Base-by-base conservation (phyloP, 1,284 basidiomycete genomes). In the Fistulina hepatica region DNA sequence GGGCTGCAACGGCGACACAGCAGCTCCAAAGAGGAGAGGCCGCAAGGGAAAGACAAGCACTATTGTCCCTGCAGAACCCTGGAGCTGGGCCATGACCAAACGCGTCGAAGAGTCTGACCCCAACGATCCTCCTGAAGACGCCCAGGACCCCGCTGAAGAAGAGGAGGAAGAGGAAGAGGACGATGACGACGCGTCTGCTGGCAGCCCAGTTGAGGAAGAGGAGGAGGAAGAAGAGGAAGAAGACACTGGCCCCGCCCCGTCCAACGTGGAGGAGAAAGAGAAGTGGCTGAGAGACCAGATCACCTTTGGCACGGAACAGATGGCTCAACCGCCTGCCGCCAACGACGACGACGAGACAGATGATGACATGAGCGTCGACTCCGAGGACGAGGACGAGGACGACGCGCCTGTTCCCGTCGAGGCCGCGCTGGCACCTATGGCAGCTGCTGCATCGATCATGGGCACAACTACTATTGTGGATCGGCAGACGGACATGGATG, bases 21-120 rank as follows among this genome's bases (percentile, higher is more conserved):
- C 44, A 32, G 41, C 37, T 5, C 39, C 41, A 6, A 32, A 44
- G 2, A 43, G 41, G 31, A 37, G 30, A n/a, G 17, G 38, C 12
- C 45, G 39, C 39, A 43, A 31, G 30, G 43, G 33, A 42, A 44
- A 39, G 2, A 46, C 36, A 7, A 38, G 44, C 34, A 75, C 75
- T 36, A 65, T 81, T 42, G 73, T 81, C 1, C 78, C 81, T 26
- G 73, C 73, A 21, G 72, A 72, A 39, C 83, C 81, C 78, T 84
- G 79, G 81, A 79, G 69, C 22, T 84, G 81, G 81, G 80, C 27
- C 10, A 31, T 16, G 21, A 24, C 36, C 23, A 30, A 35, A 21
- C 26, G 27, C 12, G 36, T 37, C 28, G 41, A 30, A 5, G 44
- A 44, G 17, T 53, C 47, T 5, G 54, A 46, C 3, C 28, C 49